Percentiles rank a stretch among this genome's conserved stretches.
These are phyloP conservation scores for Plasmodium berghei DNA, from an alignment of 169 alveolate genomes.

Conservation along the genomic window DNA sequence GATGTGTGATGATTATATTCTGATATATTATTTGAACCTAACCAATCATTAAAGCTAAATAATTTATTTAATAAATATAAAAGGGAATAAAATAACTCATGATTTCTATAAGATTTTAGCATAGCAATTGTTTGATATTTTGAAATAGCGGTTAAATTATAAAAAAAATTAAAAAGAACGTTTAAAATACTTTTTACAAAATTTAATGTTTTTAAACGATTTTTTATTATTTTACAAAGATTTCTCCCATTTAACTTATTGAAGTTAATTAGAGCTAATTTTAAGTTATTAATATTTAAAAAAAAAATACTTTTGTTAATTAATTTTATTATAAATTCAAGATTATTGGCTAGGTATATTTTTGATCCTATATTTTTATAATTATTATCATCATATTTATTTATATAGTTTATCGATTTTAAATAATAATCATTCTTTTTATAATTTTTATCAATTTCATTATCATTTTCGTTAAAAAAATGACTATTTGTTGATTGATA, in stretches of 20 bases:
- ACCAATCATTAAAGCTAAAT: constrained; percentile 72
- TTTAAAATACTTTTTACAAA: constrained; percentile 59
- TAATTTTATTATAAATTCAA: constrained; percentile 58
- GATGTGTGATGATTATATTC: constrained; percentile 75
- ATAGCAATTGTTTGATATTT: constrained; percentile 4
- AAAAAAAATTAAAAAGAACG: constrained; percentile 61
- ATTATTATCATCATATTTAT: constrained; percentile 20
- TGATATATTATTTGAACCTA: constrained; percentile 70
- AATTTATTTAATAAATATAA: constrained; percentile 58
- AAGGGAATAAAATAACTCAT: constrained; percentile 52
- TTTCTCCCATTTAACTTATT: constrained; percentile 67
- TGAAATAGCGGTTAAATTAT: constrained; percentile 42
- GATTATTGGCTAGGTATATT: constrained; percentile 53
- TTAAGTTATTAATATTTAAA: constrained; percentile 57
- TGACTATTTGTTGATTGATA: neutral
- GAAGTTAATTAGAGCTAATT: constrained; percentile 43
- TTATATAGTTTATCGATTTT: constrained; percentile 33
- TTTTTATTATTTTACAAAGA: constrained; percentile 42
- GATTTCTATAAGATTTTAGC: constrained; percentile 60
- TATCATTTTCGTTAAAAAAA: neutral
- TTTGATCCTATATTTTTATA: constrained; percentile 61
- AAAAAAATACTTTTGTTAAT: constrained; percentile 52
- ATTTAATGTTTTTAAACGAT: constrained; percentile 25
- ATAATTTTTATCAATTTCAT: neutral
- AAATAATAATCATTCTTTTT: neutral